Evolutionary conservation across 164 flowering plant genomes (phyloP), one percentile per base, ranked within the genome.

Genomic region (Kingdonia uniflora): DNA sequence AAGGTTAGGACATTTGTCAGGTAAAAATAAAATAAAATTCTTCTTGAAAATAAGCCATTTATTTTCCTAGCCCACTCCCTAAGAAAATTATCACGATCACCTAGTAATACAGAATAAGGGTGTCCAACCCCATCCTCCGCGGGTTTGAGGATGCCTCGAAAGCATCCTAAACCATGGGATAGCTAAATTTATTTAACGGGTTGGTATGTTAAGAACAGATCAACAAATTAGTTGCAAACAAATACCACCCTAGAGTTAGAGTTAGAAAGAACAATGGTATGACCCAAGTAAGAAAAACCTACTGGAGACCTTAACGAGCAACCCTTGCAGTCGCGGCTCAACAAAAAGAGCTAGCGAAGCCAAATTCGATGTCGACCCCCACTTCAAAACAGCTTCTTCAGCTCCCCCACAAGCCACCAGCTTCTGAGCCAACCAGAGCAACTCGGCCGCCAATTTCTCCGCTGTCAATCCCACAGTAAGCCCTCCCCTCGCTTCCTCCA

Each of bases 391-490:
- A 12, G 85, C 85, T 46, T 79, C 90, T 11, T 78, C 82, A 0
- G 13, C 76, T n/a, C 42, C 64, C 1, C 84, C 87, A 52, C 84
- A 84, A 42, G 56, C 77, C 44, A 55, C 72, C 79, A 90, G 20
- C 65, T 77, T 86, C 75, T 70, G 65, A 17, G 76, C 84, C 62
- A 86, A 41, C 97, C 95, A 90, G 14, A 84, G 76, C 60, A 77
- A 17, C 85, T 90, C 97, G 29, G 83, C 84, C 24, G 94, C 95
- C 57, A 78, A 54, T 71, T 86, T 90, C 80, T 84, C 88, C 0
- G 80, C 80, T 35, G 74, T 35, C 43, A 15, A 74, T 1, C 35
- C 21, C 19, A 29, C 35, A 29, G 58, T 69, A 14, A 54, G 40
- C 52, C 39, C 29, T 40, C 33, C 11, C 1, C 5, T 26, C 19